Conservation (phyloP, 2,329 filamentous ascomycete species). For the Cryphonectria parasitica region DNA sequence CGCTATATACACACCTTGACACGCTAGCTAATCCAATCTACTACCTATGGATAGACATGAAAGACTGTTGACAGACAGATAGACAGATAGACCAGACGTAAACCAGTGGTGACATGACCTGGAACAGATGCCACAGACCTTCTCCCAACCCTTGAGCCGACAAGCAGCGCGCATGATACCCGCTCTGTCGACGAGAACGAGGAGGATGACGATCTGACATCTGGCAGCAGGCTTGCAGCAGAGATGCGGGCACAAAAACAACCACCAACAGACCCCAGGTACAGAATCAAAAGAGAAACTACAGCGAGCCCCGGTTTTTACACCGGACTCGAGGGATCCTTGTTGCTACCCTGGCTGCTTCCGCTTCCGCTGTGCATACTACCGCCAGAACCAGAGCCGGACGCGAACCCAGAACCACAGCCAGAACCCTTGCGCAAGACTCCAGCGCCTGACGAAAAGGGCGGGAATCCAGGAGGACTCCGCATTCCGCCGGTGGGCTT, state of each 20-base stretch:
- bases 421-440: constrained; percentile 28
- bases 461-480: constrained; percentile 24
- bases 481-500: constrained; percentile 24
- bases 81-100: constrained; percentile 3
- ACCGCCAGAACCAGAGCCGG: constrained; percentile 32
- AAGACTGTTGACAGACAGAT: constrained; percentile 10
- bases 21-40: constrained; percentile 22
- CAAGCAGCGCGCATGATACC: neutral
- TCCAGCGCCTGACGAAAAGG: constrained; percentile 27
- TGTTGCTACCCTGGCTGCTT: constrained; percentile 52
- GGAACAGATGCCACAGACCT: neutral
- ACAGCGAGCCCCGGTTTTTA: constrained; percentile 21
- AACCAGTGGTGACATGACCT: constrained; percentile 3
- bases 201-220: neutral
- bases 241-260: neutral
- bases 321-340: constrained; percentile 57
- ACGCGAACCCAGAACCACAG: constrained; percentile 18
- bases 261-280: neutral
- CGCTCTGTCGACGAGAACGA: neutral
- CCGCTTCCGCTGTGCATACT: constrained; percentile 45
- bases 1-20: constrained; percentile 27
- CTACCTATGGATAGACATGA: constrained; percentile 21
- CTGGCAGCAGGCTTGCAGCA: neutral
- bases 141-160: neutral
- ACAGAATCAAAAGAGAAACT: neutral